These are phyloP conservation scores for Cercospora citrullina DNA, from an alignment of 2,329 filamentous ascomycete genomes.

Conservation along the genomic window DNA sequence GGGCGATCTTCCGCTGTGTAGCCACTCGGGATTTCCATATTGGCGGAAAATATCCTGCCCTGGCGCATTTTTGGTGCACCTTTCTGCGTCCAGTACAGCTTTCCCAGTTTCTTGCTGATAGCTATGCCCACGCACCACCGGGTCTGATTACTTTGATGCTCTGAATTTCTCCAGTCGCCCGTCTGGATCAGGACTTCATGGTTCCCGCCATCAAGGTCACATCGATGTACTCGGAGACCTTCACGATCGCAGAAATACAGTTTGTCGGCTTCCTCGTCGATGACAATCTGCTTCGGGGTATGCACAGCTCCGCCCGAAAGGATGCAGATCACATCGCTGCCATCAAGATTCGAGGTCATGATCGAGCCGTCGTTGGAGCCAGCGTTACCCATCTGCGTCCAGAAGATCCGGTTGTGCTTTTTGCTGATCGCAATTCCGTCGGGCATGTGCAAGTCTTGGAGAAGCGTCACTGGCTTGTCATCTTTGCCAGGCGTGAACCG, in stretches of 20 bases:
- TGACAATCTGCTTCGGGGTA: slow-evolving; percentile 51
- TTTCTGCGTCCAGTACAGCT: slow-evolving; percentile 64
- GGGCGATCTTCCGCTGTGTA: slow-evolving; percentile 38
- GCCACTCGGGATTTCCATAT: slow-evolving; percentile 42
- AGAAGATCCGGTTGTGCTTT: slow-evolving; percentile 34
- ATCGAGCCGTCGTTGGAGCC: slow-evolving; percentile 29
- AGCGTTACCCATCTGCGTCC: slow-evolving; percentile 34
- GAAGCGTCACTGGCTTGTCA: slow-evolving; percentile 6
- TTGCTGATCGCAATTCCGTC: slow-evolving; percentile 38
- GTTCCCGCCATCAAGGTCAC: slow-evolving; percentile 40
- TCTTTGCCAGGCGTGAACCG: slow-evolving; percentile 6
- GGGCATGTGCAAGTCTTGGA: slow-evolving; percentile 27
- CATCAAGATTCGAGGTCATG: slow-evolving; percentile 47
- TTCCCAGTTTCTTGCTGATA: slow-evolving; percentile 44
- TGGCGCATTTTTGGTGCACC: slow-evolving; percentile 53
- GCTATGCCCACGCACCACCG: slow-evolving; percentile 53
- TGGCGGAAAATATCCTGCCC: slow-evolving; percentile 57
- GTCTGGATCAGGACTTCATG: slow-evolving; percentile 45
- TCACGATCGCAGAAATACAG: slow-evolving; percentile 50
- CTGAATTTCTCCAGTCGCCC: slow-evolving; percentile 38
- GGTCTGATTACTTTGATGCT: slow-evolving; percentile 20
- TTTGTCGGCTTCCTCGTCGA: slow-evolving; percentile 35
- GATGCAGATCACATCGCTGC: slow-evolving; percentile 47
- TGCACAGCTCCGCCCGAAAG: slow-evolving; percentile 49
- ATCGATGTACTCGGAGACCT: slow-evolving; percentile 43